A percentile compares a stretch with the other conserved stretches of the same genome.
Evolutionary conservation across 2,329 filamentous ascomycete species (phyloP).

Genomic region (Ambrosiella beaveri): DNA sequence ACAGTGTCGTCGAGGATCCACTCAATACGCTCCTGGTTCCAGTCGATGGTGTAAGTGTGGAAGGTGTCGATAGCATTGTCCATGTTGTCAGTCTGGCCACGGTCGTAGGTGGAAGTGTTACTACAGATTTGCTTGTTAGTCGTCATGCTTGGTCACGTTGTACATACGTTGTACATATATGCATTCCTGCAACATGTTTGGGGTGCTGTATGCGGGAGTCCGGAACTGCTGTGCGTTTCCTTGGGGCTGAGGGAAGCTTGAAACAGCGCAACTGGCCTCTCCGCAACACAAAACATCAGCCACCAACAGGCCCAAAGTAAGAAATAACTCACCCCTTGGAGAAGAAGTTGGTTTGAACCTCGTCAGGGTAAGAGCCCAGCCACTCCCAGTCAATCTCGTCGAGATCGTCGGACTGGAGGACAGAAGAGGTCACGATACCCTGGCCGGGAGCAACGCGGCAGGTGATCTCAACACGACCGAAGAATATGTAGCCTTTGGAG

Average conservation of each 20-base stretch:
- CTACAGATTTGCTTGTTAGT: conserved; percentile 3
- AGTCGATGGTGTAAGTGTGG: conserved; percentile 53
- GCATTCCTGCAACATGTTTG: too few relatives aligned
- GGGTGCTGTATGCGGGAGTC: too few relatives aligned
- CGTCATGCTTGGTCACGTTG: neutral
- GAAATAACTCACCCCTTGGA: conserved; percentile 38
- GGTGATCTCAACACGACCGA: conserved; percentile 66
- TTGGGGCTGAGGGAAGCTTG: too few relatives aligned
- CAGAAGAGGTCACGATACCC: conserved; percentile 78
- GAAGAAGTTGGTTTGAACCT: conserved; percentile 82
- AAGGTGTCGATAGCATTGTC: conserved; percentile 29
- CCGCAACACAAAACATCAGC: neutral
- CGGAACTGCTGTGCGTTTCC: too few relatives aligned
- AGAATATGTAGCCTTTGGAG: conserved; percentile 86
- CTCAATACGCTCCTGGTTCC: conserved; percentile 43
- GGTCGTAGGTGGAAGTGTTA: conserved; percentile 46
- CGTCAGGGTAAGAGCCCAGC: conserved; percentile 54
- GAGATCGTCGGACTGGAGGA: conserved; percentile 73
- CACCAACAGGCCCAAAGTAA: too few relatives aligned
- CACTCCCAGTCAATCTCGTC: conserved; percentile 97
- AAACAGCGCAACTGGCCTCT: neutral
- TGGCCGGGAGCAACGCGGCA: conserved; percentile 63
- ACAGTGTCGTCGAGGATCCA: conserved; percentile 47
- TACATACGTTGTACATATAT: too few relatives aligned
- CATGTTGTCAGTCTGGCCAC: conserved; percentile 40